Base-by-base conservation (phyloP, 2,329 filamentous ascomycete genomes). In the Cordyceps tenuipes region DNA sequence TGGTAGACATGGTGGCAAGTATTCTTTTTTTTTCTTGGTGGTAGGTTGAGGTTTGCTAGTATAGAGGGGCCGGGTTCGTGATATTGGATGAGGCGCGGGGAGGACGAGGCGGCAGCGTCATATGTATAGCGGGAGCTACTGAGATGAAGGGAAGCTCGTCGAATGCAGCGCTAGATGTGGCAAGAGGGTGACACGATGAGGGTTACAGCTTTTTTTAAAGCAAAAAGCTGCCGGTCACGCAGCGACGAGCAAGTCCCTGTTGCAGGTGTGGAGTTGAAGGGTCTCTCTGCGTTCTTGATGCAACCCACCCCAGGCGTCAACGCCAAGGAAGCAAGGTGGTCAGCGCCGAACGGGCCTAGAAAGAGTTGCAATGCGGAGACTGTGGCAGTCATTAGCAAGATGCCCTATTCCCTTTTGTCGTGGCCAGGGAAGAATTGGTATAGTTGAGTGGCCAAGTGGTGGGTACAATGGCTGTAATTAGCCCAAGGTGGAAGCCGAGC, bases 131-230 rank as follows among this genome's bases (percentile, higher is more conserved):
- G 49, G 39, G 48, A 39, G 9, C 23, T 29, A 26, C 15, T 26
- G 49, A n/a, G n/a, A 43, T 53, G 49, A 19, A 19, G 13, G n/a
- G 31, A 19, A 54, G 17, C 44, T 49, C 19, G 34, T 34, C 4
- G 43, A 26, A 12, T 34, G 47, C 12, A 19, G 31, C 23, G 7
- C 29, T 5, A 29, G 50, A 41, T 31, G 57, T 41, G 34, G 54
- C 50, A 21, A 34, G 50, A 54, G 43, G 31, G 50, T 60, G 57
- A 60, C 57, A 60, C 57, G 49, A 29, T 26, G 43, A 54, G 50
- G 51, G 49, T 60, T 54, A 54, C 43, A 60, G 57, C 41, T 54
- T 54, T 57, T 58, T 57, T 58, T 29, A 58, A 58, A 47, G 44
- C 31, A 41, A 23, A 23, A 23, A 31, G 26, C 9, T 34, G 56